Base-by-base conservation (phyloP, 108 stramenopile species). In the Phaeodactylum tricornutum region DNA sequence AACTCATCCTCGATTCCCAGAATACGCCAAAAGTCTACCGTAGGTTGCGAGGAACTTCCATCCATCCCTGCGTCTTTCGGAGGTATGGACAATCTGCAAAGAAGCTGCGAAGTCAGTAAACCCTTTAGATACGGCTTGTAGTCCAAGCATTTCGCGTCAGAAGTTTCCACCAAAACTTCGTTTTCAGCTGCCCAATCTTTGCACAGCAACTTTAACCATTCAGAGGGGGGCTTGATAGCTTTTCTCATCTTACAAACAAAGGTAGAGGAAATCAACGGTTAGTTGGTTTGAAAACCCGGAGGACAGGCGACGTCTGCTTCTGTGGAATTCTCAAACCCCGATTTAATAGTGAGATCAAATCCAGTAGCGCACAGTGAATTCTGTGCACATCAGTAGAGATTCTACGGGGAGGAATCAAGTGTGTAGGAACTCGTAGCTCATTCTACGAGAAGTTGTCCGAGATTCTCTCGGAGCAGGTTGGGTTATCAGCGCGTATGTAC, bases 51-150 rank as follows among this genome's bases (percentile, higher is more conserved):
- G 5, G 31, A 19, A 20, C 14, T 37, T 9, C 46, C 60, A 8
- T 57, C 47, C 8, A 49, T 11, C 33, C 16, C 19, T 17, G 35
- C 9, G n/a, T 66, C 43, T 4, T 46, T 50, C 15, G 64, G 43
- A 43, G 67, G 74, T 36, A 74, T 65, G 21, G 76, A 76, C 4
- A 85, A 59, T 0, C 79, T 72, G 39, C 77, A 81, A 4, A 85
- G 35, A 12, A 85, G 47, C 50, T 85, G 84, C 42, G 75, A 71
- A 0, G 68, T 54, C 30, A 81, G 59, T 12, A 47, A 48, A 6
- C 84, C 84, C 55, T 77, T 81, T 28, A 81, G 55, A 38, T 77
- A 81, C 14, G 75, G 66, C 40, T 86, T 86, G 72, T 77, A 86
- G n/a, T 65, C 62, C 9, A 71, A 16, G 53, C 81, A 81, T 20